A percentile compares a stretch with the other conserved stretches of the same genome.
These are phyloP conservation scores for Pseudonitzschia pungens DNA, from an alignment of 108 stramenopile species.

Conservation along the genomic window DNA sequence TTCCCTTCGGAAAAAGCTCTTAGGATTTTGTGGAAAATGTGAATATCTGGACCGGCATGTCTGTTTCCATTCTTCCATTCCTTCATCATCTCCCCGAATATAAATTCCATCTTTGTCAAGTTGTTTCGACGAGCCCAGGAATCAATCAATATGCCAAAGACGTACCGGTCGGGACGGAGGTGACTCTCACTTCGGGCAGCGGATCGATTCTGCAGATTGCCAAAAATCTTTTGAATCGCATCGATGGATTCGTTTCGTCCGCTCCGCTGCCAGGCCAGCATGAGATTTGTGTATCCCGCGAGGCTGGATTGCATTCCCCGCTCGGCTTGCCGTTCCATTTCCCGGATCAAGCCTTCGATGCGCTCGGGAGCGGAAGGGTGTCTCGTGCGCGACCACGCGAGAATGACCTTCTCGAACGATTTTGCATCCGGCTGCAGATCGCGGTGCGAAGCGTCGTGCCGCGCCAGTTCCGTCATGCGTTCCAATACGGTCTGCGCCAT, in stretches of 20 bases:
- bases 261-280: constrained; percentile 33
- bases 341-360: constrained; percentile 17
- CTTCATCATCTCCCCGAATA: constrained; percentile 28
- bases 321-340: constrained; percentile 26
- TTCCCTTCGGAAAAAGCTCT: constrained; percentile 16
- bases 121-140: constrained; percentile 19
- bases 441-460: constrained; percentile 9
- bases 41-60: constrained; percentile 27
- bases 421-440: constrained; percentile 28
- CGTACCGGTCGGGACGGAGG: constrained; percentile 26
- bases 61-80: constrained; percentile 25
- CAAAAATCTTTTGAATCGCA: constrained; percentile 21
- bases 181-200: constrained; percentile 11
- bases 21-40: constrained; percentile 27
- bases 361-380: constrained; percentile 19
- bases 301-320: constrained; percentile 30
- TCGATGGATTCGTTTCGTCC: not conserved
- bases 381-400: constrained; percentile 29
- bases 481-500: constrained; percentile 23
- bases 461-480: constrained; percentile 24
- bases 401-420: constrained; percentile 24
- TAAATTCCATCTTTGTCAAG: constrained; percentile 5
- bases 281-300: constrained; percentile 31
- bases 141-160: constrained; percentile 27
- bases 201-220: constrained; percentile 19